Base-by-base conservation (phyloP, 1,284 basidiomycete genomes). In the Ustilago crameri region DNA sequence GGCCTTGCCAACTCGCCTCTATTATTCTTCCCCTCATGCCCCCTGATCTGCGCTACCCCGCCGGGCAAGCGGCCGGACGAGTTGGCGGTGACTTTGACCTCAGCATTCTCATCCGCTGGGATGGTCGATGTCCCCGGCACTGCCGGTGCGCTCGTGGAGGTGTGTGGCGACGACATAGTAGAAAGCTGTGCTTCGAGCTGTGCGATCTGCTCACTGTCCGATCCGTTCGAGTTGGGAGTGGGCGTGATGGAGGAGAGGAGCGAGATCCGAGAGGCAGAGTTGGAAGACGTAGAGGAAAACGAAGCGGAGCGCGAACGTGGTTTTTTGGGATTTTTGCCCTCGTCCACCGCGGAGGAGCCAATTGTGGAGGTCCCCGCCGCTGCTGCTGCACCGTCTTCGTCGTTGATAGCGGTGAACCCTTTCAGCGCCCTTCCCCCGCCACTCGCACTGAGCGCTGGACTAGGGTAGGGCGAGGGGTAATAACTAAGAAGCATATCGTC, bases 401-500 rank as follows among this genome's bases (percentile, higher is more conserved):
- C 24, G 24, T 50, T 49, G 35, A 63, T 45, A 5, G 46, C 18
- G 18, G 72, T 55, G 45, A 71, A 50, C 1, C 51, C 62, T 26
- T 60, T 60, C 30, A 66, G 40, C 10, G 58, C 63, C 1, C 35
- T n/a, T 40, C 15, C 30, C 5, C 30, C 30, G 12, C 35, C 22
- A 23, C 41, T 41, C 3, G 59, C 57, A 46, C 35, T 51, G 27
- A 69, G 47, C 42, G 51, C 63, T 18, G 76, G 74, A 24, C 79
- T 78, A 0, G 73, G 68, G 5, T 74, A 72, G 1, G 84, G 83
- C 3, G 77, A 80, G 3, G 83, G 82, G 50, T 82, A 84, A 61
- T 83, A 84, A 20, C 80, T 81, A 20, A 84, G 76, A 9, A 83
- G 74, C 58, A 84, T 73, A 40, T 80, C 76, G 45, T 83, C 53